Evolutionary conservation across 2,329 filamentous ascomycete species (phyloP).

Genomic region (Coniochaeta prunicola): DNA sequence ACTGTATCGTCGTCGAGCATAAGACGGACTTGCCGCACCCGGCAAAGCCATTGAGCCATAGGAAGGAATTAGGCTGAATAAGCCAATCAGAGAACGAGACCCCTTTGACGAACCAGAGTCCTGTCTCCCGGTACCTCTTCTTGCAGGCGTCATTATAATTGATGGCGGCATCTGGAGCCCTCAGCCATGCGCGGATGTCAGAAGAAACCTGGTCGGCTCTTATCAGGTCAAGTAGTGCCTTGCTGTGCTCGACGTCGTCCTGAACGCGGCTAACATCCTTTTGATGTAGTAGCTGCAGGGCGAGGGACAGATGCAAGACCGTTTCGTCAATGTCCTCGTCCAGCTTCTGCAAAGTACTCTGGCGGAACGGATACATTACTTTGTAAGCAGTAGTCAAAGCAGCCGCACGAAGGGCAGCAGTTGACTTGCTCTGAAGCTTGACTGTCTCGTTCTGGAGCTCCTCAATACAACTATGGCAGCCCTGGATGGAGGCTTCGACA

Average conservation of each 20-base stretch:
- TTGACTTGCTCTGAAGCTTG: slow-evolving; percentile 15
- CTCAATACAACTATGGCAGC: slow-evolving; percentile 19
- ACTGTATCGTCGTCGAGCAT: slow-evolving; percentile 26
- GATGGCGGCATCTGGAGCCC: slow-evolving; percentile 25
- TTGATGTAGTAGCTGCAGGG: slow-evolving; percentile 23
- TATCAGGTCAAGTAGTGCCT: slow-evolving; percentile 16
- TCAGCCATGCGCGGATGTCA: slow-evolving; percentile 22
- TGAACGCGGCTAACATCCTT: slow-evolving; percentile 15
- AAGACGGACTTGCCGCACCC: slow-evolving; percentile 33
- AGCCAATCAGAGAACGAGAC: slow-evolving; percentile 21
- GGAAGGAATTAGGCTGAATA: slow-evolving; percentile 18
- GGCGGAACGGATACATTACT: slow-evolving; percentile 22
- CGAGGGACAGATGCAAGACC: slow-evolving; percentile 20
- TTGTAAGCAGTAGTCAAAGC: slow-evolving; percentile 11
- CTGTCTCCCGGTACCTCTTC: slow-evolving; percentile 23
- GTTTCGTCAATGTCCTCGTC: slow-evolving; percentile 27
- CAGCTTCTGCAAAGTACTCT: slow-evolving; percentile 29
- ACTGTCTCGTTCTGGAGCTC: slow-evolving; percentile 17
- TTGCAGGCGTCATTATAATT: slow-evolving; percentile 23
- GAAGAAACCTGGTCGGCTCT: slow-evolving; percentile 18
- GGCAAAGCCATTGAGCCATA: slow-evolving; percentile 31
- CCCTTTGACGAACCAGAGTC: slow-evolving; percentile 23
- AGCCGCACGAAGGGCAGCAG: slow-evolving; percentile 6
- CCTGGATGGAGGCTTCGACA: slow-evolving; percentile 17
- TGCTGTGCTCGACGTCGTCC: slow-evolving; percentile 19